A percentile compares a stretch with the other conserved stretches of the same genome.
Conservation (phyloP, 1,139 yeast species). For the Yamadazyma atmosphaerica region DNA sequence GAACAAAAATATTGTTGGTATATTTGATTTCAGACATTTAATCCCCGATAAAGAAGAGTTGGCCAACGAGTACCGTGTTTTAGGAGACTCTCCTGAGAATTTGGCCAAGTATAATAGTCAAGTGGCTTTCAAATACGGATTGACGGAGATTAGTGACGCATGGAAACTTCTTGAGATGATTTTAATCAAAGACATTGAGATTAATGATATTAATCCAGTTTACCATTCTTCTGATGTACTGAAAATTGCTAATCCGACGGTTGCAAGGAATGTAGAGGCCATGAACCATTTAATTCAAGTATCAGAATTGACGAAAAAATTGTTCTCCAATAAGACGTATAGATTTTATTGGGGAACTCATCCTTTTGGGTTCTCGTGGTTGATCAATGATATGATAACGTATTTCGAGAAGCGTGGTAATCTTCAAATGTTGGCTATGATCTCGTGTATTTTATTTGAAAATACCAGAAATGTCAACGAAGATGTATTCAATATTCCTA, state of each 20-base stretch:
- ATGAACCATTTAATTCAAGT: slow-evolving; percentile 18
- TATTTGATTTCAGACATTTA: slow-evolving; percentile 66
- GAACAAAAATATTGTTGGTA: slow-evolving; percentile 55
- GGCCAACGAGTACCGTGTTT: slow-evolving; percentile 72
- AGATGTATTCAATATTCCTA: slow-evolving; percentile 35
- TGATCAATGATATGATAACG: slow-evolving; percentile 61
- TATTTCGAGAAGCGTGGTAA: slow-evolving; percentile 68
- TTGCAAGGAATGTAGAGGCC: slow-evolving; percentile 17
- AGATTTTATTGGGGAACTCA: slow-evolving; percentile 76
- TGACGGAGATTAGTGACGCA: slow-evolving; percentile 64
- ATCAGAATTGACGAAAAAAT: slow-evolving; percentile 19
- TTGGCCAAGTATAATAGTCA: slow-evolving; percentile 68
- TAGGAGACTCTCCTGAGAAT: slow-evolving; percentile 65
- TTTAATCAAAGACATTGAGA: slow-evolving; percentile 30
- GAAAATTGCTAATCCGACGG: slow-evolving; percentile 10
- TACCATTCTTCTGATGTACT: slow-evolving; percentile 12
- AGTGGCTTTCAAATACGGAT: slow-evolving; percentile 69
- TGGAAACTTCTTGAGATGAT: slow-evolving; percentile 70
- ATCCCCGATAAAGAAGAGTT: slow-evolving; percentile 77
- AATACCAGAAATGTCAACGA: slow-evolving; percentile 17
- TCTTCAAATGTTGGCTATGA: slow-evolving; percentile 88
- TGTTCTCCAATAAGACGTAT: slow-evolving; percentile 17
- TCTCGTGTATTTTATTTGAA: slow-evolving; percentile 67
- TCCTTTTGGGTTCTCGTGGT: slow-evolving; percentile 77
- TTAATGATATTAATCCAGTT: slow-evolving; percentile 15